phyloP scores from a whole-genome alignment of 495 filamentous ascomycete species.

The Xanthoparmelia taractica region DNA sequence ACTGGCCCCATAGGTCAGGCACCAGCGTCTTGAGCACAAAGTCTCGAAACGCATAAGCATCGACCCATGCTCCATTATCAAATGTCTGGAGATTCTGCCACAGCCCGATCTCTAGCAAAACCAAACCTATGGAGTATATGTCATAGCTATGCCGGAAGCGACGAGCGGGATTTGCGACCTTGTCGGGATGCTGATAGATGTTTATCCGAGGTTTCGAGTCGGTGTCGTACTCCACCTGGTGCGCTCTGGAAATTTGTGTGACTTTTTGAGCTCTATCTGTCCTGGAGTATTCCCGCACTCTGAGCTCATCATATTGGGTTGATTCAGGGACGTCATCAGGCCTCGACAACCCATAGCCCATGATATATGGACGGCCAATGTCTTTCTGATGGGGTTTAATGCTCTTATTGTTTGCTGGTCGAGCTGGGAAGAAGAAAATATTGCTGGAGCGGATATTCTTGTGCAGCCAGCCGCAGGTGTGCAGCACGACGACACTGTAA shows the following conservation, averaged over 20 bases:
- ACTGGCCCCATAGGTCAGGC: slow-evolving; percentile 1
- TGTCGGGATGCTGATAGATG: background rate
- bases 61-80: background rate
- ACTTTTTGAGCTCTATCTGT: background rate
- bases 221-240: background rate
- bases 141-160: background rate
- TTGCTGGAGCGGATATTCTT: background rate
- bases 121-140: background rate
- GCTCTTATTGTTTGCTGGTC: background rate
- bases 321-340: background rate
- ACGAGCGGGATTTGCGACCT: background rate
- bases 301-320: background rate
- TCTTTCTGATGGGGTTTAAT: background rate
- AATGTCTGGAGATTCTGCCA: slow-evolving; percentile 1
- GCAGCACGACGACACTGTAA: background rate
- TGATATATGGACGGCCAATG: background rate
- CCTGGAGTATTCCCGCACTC: background rate
- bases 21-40: background rate
- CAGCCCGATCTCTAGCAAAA: background rate
- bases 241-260: background rate
- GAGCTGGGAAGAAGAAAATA: background rate
- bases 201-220: background rate
- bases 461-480: slow-evolving; percentile 1
- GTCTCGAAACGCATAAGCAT: background rate
- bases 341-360: slow-evolving; percentile 2